Percentiles rank a stretch among this genome's conserved stretches.
phyloP scores from a whole-genome alignment of 192 early-diverging fungal species.

The Gorgonomyces haynaldii region DNA sequence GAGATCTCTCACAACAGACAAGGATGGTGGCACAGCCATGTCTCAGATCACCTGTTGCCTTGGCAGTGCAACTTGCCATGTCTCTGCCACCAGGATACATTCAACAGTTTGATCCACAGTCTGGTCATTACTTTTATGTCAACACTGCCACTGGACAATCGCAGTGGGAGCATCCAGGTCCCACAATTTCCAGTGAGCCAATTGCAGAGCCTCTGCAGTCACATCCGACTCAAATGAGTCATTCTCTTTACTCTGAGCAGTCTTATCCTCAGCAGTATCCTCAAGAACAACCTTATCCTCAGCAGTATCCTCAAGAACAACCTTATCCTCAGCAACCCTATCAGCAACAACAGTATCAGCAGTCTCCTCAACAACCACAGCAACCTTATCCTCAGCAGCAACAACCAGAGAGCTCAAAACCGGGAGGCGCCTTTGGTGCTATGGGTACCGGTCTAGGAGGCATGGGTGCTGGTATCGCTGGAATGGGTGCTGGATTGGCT shows the following conservation, averaged over 20 bases:
- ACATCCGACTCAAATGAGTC: not conserved
- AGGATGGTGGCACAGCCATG: too few relatives aligned
- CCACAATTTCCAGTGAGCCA: not conserved
- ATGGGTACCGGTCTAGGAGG: too few relatives aligned
- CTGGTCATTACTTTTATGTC: slow-evolving; percentile 10
- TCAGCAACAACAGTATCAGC: not conserved
- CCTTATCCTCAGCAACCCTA: not conserved
- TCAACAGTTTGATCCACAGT: slow-evolving; percentile 12
- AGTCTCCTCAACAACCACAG: not conserved
- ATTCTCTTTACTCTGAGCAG: not conserved
- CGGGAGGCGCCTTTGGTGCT: too few relatives aligned
- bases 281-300: not conserved
- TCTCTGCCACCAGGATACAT: slow-evolving; percentile 24
- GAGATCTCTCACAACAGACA: too few relatives aligned
- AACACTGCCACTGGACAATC: slow-evolving; percentile 20
- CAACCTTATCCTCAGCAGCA: too few relatives aligned
- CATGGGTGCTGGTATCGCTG: too few relatives aligned
- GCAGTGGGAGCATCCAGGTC: slow-evolving; percentile 13
- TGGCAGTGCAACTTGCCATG: too few relatives aligned
- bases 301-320: not conserved
- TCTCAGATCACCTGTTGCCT: too few relatives aligned
- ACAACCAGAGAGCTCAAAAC: too few relatives aligned
- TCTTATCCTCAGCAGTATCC: not conserved
- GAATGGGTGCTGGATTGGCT: too few relatives aligned
- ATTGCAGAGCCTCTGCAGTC: not conserved